Evolutionary conservation across 192 early-diverging fungal species (phyloP).

Genomic region (Obelidium mucronatum): DNA sequence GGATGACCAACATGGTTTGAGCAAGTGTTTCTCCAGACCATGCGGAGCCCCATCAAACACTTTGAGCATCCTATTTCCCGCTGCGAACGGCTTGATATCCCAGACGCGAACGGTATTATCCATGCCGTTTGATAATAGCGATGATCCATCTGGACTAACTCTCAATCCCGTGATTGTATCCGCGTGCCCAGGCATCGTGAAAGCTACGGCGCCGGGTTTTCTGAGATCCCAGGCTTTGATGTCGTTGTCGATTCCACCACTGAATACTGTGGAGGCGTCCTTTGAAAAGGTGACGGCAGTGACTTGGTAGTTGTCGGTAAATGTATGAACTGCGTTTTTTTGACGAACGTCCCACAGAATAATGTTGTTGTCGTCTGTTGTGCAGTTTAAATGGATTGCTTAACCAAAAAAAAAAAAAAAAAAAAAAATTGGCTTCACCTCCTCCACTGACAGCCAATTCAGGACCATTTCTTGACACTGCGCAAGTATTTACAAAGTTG

Average conservation of each 20-base stretch:
- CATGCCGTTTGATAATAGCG: conserved; percentile 85
- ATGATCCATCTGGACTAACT: conserved; percentile 82
- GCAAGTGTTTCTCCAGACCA: conserved; percentile 93
- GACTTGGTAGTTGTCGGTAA: conserved; percentile 61
- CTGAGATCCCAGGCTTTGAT: conserved; percentile 94
- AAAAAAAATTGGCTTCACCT: conserved; percentile 2
- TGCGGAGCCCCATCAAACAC: conserved; percentile 90
- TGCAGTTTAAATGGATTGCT: not conserved
- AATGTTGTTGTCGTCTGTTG: conserved; percentile 80
- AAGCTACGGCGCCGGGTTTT: conserved; percentile 61
- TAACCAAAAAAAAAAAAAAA: not conserved
- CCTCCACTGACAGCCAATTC: conserved; percentile 82
- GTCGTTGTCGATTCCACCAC: conserved; percentile 89
- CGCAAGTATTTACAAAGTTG: conserved; percentile 81
- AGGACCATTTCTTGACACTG: conserved; percentile 70
- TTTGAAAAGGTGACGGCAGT: conserved; percentile 79
- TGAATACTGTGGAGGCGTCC: conserved; percentile 81
- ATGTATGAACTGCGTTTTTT: conserved; percentile 48
- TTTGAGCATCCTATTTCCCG: conserved; percentile 74
- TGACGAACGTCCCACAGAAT: conserved; percentile 60
- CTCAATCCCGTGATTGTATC: conserved; percentile 90
- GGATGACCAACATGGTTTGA: conserved; percentile 87
- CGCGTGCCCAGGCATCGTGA: conserved; percentile 80
- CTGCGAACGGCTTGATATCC: conserved; percentile 91
- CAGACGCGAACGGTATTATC: conserved; percentile 96